These are phyloP conservation scores for Bipolaris zeicola DNA, from an alignment of 2,329 filamentous ascomycete species.

Conservation along the genomic window DNA sequence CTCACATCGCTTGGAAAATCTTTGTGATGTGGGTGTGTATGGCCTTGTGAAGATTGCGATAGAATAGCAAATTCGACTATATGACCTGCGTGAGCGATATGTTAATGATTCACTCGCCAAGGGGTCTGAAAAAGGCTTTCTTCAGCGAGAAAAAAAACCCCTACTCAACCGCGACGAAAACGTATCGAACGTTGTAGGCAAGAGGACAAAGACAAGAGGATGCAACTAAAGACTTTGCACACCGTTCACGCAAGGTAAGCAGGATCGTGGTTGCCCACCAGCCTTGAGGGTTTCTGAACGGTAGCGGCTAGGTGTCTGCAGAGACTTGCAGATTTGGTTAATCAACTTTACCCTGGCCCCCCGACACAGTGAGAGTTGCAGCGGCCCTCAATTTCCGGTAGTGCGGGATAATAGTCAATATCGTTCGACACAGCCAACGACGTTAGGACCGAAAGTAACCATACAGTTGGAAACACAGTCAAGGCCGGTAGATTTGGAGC, in stretches of 20 bases:
- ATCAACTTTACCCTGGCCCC: constrained; percentile 8
- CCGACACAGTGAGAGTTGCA: constrained; percentile 3
- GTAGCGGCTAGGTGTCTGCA: constrained; percentile 16
- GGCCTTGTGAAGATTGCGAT: not conserved
- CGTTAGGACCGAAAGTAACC: not conserved
- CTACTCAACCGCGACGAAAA: not conserved
- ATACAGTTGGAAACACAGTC: not conserved
- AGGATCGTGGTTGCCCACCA: constrained; percentile 12
- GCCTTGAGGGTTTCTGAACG: constrained; percentile 15
- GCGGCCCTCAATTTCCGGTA: constrained; percentile 13
- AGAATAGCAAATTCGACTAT: not conserved
- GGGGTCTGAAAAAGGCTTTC: not conserved
- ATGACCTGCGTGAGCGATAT: not conserved
- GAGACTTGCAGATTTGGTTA: constrained; percentile 6
- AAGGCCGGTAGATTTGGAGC: not conserved
- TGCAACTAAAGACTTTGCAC: constrained; percentile 26
- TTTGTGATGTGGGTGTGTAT: constrained; percentile 1
- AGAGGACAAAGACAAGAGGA: constrained; percentile 16
- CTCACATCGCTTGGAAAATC: constrained; percentile 12
- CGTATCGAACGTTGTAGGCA: not conserved
- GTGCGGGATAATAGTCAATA: constrained; percentile 8
- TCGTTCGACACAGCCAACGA: constrained; percentile 6
- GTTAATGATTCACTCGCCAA: not conserved
- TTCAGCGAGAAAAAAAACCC: not conserved
- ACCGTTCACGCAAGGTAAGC: constrained; percentile 29